Conservation (phyloP, 306 rosid genomes). For the Cicer chorassanicum region DNA sequence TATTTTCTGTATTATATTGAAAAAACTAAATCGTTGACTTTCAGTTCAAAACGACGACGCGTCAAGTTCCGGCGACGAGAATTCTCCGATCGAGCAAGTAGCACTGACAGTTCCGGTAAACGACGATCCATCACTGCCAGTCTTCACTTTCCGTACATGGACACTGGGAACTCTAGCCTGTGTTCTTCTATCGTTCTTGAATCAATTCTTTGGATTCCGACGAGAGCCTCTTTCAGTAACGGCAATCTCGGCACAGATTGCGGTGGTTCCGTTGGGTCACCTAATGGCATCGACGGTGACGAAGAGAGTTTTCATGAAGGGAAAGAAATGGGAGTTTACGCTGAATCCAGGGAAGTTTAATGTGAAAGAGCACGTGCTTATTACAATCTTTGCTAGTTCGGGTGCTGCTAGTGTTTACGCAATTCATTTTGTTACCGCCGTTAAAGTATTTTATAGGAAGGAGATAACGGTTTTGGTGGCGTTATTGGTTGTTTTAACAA, state of each 20-base stretch:
- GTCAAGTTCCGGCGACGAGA: conserved; percentile 22
- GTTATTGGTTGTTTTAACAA: conserved; percentile 63
- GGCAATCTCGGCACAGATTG: conserved; percentile 87
- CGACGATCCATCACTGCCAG: conserved; percentile 70
- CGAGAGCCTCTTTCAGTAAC: conserved; percentile 75
- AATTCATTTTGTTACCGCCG: conserved; percentile 67
- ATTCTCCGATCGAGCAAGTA: conserved; percentile 69
- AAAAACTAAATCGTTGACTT: conserved; percentile 14
- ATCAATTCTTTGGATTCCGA: conserved; percentile 86
- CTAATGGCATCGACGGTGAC: conserved; percentile 71
- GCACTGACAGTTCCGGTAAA: conserved; percentile 70
- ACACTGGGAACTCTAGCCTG: conserved; percentile 71
- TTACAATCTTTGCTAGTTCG: conserved; percentile 84
- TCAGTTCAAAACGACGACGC: neutral
- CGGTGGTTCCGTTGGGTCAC: conserved; percentile 80
- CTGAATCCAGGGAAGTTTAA: conserved; percentile 84
- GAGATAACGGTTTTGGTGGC: conserved; percentile 64
- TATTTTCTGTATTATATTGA: neutral
- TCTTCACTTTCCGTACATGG: conserved; percentile 85
- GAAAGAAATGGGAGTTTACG: conserved; percentile 68
- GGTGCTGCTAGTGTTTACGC: conserved; percentile 89
- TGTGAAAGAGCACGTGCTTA: conserved; percentile 83
- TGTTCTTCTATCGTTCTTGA: conserved; percentile 69
- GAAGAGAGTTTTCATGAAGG: conserved; percentile 58
- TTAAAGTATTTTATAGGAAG: conserved; percentile 60